phyloP scores from a whole-genome alignment of 23 red algal genomes.

The Chondrus crispus region DNA sequence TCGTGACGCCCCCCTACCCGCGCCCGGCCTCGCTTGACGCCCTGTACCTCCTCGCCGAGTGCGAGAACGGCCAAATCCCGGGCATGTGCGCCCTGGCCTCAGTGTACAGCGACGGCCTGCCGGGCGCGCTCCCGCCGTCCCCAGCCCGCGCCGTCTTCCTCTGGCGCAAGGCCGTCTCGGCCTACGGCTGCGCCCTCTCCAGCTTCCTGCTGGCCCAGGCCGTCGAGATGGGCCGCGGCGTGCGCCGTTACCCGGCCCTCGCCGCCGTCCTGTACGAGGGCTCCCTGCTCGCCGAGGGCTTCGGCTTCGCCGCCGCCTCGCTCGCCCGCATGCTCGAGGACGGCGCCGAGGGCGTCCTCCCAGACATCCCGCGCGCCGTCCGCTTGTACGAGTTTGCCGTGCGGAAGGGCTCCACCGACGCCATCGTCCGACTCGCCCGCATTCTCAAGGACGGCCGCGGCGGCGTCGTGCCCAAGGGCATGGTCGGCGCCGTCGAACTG shows the following conservation, averaged over 20 bases:
- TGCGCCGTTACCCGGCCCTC: background rate
- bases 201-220: constrained; percentile 33
- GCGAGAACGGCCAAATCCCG: constrained; percentile 11
- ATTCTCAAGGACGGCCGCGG: constrained; percentile 20
- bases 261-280: constrained; percentile 9
- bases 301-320: constrained; percentile 29
- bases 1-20: no score
- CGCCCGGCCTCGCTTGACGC: no score
- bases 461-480: no score
- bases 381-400: constrained; percentile 12
- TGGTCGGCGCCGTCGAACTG: no score
- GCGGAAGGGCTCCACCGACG: constrained; percentile 3
- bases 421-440: constrained; percentile 24
- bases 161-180: constrained; percentile 11
- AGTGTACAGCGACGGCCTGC: constrained; percentile 8
- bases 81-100: constrained; percentile 36
- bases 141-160: constrained; percentile 30
- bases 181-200: constrained; percentile 12
- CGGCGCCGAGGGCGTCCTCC: constrained; percentile 13
- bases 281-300: no score
- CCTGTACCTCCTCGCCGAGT: constrained; percentile 15
- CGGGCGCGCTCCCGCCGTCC: background rate
- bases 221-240: constrained; percentile 24
- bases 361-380: constrained; percentile 25
- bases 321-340: constrained; percentile 37